Conservation (phyloP, 2,329 filamentous ascomycete genomes). For the Chaetomiaceae sp. region DNA sequence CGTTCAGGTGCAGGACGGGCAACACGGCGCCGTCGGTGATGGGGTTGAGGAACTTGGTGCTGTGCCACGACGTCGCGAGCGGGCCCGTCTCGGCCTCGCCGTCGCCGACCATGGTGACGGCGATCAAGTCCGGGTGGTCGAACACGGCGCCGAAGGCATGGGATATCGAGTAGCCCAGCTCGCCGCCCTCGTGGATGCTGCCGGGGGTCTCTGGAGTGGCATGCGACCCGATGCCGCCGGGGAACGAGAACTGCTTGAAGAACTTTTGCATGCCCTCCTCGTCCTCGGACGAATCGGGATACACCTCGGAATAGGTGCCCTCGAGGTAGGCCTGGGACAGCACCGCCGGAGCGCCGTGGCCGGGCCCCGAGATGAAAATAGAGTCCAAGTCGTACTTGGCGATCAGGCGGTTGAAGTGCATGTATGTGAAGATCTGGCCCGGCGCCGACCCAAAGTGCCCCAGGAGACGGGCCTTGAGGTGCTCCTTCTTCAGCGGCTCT, state of each 20-base stretch:
- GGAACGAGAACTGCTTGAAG: constrained; percentile 82
- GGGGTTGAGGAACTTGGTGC: constrained; percentile 77
- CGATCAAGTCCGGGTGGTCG: constrained; percentile 69
- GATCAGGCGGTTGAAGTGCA: constrained; percentile 78
- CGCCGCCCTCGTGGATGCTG: constrained; percentile 72
- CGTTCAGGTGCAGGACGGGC: constrained; percentile 73
- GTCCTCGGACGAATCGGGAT: constrained; percentile 67
- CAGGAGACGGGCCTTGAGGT: constrained; percentile 69
- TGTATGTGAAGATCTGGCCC: constrained; percentile 77
- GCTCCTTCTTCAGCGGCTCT: constrained; percentile 63
- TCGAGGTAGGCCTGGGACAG: constrained; percentile 74
- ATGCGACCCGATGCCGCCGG: constrained; percentile 72
- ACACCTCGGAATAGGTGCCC: constrained; percentile 72
- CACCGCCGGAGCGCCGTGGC: constrained; percentile 72
- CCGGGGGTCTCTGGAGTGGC: constrained; percentile 76
- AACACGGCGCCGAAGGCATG: constrained; percentile 75
- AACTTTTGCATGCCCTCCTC: constrained; percentile 66
- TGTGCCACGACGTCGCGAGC: constrained; percentile 75
- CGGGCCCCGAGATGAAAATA: constrained; percentile 71
- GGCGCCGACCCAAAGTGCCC: constrained; percentile 77
- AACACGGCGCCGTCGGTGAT: constrained; percentile 73
- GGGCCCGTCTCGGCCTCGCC: constrained; percentile 79
- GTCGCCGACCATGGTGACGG: constrained; percentile 73
- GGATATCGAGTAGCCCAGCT: constrained; percentile 76
- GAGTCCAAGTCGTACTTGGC: constrained; percentile 72